These are phyloP conservation scores for Pythium brachiatum DNA, from an alignment of 352 stramenopile genomes.

Conservation along the genomic window DNA sequence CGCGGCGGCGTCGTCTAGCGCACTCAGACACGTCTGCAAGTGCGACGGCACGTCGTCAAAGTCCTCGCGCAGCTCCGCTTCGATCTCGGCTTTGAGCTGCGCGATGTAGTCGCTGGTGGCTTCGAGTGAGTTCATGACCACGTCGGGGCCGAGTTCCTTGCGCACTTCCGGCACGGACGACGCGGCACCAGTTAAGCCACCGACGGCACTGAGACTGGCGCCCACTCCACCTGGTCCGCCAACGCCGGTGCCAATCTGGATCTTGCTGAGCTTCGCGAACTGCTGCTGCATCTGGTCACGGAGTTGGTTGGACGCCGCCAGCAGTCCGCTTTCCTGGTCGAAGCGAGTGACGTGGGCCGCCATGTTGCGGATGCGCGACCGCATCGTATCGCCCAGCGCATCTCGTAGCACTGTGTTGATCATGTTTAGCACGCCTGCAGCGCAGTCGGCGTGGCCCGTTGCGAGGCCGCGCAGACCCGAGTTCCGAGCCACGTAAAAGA, in stretches of 20 bases:
- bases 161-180: conserved; percentile 32
- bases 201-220: conserved; percentile 4
- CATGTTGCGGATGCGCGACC: conserved; percentile 73
- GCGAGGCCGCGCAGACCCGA: conserved; percentile 76
- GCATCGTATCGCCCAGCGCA: conserved; percentile 77
- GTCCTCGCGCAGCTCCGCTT: conserved; percentile 59
- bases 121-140: conserved; percentile 84
- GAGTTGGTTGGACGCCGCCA: conserved; percentile 64
- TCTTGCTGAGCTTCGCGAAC: conserved; percentile 84
- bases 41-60: conserved; percentile 78
- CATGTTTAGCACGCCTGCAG: conserved; percentile 81
- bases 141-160: conserved; percentile 64
- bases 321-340: conserved; percentile 49
- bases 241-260: conserved; percentile 26
- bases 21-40: conserved; percentile 66
- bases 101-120: conserved; percentile 71
- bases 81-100: conserved; percentile 78
- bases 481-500: conserved; percentile 86
- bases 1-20: conserved; percentile 63
- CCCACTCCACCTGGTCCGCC: not conserved
- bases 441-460: conserved; percentile 80
- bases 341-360: conserved; percentile 50
- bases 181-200: conserved; percentile 14
- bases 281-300: conserved; percentile 85
- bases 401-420: conserved; percentile 83